Evolutionary conservation across 495 filamentous ascomycete species (phyloP).

Genomic region (Emericellopsis terricola): DNA sequence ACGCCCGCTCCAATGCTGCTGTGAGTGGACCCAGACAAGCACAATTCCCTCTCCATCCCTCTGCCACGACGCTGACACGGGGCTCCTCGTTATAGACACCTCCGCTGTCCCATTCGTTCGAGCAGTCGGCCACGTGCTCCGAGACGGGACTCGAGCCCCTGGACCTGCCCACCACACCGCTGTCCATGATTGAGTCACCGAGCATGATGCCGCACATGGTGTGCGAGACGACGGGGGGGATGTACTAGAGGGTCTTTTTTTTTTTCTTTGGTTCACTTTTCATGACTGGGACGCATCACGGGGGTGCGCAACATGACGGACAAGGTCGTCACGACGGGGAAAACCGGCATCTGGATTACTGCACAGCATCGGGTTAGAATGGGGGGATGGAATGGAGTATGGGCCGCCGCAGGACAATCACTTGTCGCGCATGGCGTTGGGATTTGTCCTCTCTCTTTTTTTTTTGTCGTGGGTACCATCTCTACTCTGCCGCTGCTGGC

Average conservation of each 20-base stretch:
- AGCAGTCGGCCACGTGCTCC: conserved; percentile 48
- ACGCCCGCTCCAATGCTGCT: conserved; percentile 48
- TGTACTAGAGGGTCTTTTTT: not conserved
- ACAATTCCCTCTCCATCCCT: conserved; percentile 3
- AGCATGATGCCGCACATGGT: conserved; percentile 22
- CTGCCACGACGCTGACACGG: conserved; percentile 16
- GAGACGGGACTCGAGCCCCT: conserved; percentile 38
- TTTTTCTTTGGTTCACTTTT: not conserved
- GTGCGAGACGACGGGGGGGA: no score
- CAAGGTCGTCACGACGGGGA: no score
- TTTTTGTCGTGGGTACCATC: no score
- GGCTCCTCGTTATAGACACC: conserved; percentile 47
- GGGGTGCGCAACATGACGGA: no score
- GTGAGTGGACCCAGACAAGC: conserved; percentile 35
- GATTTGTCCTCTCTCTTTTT: no score
- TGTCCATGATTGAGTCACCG: conserved; percentile 50
- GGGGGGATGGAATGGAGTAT: no score
- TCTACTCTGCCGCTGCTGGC: no score
- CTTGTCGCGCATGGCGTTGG: no score
- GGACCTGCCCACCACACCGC: conserved; percentile 50
- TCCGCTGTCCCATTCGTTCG: conserved; percentile 64
- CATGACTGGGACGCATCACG: no score
- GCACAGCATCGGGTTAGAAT: no score
- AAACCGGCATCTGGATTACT: no score
- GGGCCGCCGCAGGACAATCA: no score